A percentile compares a stretch with the other conserved stretches of the same genome.
Evolutionary conservation across 345 rosid species (phyloP).

Genomic region (Pistacia integerrima): DNA sequence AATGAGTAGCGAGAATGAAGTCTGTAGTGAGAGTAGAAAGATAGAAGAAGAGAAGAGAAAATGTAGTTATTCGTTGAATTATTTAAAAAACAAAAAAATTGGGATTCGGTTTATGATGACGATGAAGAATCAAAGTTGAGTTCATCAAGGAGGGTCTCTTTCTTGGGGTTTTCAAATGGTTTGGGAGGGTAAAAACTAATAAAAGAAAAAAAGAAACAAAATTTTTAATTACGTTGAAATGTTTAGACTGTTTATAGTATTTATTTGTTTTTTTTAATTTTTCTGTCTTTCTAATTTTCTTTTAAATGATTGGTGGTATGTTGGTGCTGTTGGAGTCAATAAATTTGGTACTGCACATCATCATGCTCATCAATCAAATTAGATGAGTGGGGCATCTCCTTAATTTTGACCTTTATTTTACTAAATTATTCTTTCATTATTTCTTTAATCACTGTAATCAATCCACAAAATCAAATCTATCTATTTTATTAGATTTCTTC

Average conservation of each 20-base stretch:
- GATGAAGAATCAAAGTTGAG: constrained; percentile 64
- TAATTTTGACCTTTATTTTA: constrained; percentile 11
- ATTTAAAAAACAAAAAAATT: constrained; percentile 9
- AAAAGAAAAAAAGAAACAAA: not conserved
- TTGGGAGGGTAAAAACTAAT: constrained; percentile 53
- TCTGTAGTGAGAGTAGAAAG: constrained; percentile 7
- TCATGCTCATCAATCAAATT: constrained; percentile 34
- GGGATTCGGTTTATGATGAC: constrained; percentile 60
- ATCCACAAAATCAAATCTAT: too few relatives aligned
- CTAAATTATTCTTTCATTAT: not conserved
- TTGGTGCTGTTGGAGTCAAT: constrained; percentile 42
- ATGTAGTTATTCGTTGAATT: constrained; percentile 26
- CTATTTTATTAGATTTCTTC: too few relatives aligned
- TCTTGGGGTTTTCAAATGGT: constrained; percentile 94
- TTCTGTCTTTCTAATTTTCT: constrained; percentile 2
- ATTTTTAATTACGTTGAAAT: constrained; percentile 18
- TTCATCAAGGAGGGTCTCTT: constrained; percentile 65
- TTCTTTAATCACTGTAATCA: not conserved
- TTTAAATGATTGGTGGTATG: constrained; percentile 47
- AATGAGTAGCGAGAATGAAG: constrained; percentile 19
- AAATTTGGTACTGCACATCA: constrained; percentile 34
- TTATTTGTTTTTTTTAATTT: not conserved
- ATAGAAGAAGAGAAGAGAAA: constrained; percentile 23
- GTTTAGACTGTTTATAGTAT: not conserved
- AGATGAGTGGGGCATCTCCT: constrained; percentile 12